phyloP scores from a whole-genome alignment of 805 yeast species.

The Pichia manshurica region DNA sequence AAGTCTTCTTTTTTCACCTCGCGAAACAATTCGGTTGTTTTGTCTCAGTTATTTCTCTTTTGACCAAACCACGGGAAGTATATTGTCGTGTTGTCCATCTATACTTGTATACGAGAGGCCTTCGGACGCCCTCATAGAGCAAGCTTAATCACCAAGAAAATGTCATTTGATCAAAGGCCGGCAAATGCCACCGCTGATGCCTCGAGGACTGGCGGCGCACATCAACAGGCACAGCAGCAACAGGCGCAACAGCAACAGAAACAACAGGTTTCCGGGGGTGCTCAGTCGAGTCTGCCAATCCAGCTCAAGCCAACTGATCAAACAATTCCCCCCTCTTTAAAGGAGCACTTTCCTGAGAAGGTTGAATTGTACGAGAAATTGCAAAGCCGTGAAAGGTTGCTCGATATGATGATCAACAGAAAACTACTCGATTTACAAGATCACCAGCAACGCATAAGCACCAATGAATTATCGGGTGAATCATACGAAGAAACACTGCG shows the following conservation, averaged over 20 bases:
- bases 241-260: conserved; percentile 10
- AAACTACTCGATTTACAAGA: conserved; percentile 85
- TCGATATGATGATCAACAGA: conserved; percentile 77
- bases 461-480: conserved; percentile 36
- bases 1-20: no score
- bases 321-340: conserved; percentile 28
- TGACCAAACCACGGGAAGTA: no score
- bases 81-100: no score
- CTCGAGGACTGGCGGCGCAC: neutral
- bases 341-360: conserved; percentile 35
- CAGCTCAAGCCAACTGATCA: conserved; percentile 34
- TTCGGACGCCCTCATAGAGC: no score
- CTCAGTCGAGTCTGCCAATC: conserved; percentile 21
- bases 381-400: conserved; percentile 71
- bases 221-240: neutral
- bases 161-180: neutral
- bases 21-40: no score
- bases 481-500: conserved; percentile 52
- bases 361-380: conserved; percentile 66
- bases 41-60: no score
- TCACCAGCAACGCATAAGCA: conserved; percentile 32
- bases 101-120: no score
- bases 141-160: no score
- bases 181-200: neutral
- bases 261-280: conserved; percentile 4